Conservation (phyloP, 805 yeast genomes). For the Saccharomycopsis fibuligera region DNA sequence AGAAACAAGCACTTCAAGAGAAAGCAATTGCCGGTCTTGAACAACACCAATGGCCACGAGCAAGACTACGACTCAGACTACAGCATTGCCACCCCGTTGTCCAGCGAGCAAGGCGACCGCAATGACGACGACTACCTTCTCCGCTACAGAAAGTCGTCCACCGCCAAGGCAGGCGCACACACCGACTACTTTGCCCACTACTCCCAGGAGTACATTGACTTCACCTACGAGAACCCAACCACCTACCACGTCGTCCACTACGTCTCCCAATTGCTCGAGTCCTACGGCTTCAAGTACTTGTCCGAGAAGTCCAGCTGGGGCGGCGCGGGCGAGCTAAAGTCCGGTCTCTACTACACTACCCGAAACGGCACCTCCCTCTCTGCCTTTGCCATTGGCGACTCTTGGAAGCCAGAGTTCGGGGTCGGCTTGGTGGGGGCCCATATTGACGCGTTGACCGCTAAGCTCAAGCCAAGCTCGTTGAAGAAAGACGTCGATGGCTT, state of each 20-base stretch:
- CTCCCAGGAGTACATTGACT: conserved; percentile 54
- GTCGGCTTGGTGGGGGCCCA: conserved; percentile 72
- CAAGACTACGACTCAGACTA: background rate
- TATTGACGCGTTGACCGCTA: conserved; percentile 63
- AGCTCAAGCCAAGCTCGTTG: conserved; percentile 65
- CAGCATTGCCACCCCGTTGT: background rate
- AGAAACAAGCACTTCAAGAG: background rate
- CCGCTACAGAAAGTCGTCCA: background rate
- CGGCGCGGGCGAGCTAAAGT: conserved; percentile 30
- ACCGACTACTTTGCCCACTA: conserved; percentile 27
- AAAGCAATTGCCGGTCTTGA: background rate
- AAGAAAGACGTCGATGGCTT: conserved; percentile 63
- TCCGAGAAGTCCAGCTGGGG: conserved; percentile 58
- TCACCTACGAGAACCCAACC: conserved; percentile 69
- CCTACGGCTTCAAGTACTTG: conserved; percentile 58
- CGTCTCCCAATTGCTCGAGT: conserved; percentile 42
- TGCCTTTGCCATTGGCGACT: conserved; percentile 63
- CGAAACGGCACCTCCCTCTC: conserved; percentile 64
- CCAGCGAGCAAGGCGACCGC: background rate
- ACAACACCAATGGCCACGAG: background rate
- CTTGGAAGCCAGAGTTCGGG: conserved; percentile 60
- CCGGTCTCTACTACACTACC: conserved; percentile 58
- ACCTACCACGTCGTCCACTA: conserved; percentile 61
- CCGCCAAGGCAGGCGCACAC: background rate
- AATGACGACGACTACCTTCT: background rate